Percentiles rank a stretch among this genome's conserved stretches.
Evolutionary conservation across 164 flowering plant genomes (phyloP).

Genomic region (Stephania cephalantha): DNA sequence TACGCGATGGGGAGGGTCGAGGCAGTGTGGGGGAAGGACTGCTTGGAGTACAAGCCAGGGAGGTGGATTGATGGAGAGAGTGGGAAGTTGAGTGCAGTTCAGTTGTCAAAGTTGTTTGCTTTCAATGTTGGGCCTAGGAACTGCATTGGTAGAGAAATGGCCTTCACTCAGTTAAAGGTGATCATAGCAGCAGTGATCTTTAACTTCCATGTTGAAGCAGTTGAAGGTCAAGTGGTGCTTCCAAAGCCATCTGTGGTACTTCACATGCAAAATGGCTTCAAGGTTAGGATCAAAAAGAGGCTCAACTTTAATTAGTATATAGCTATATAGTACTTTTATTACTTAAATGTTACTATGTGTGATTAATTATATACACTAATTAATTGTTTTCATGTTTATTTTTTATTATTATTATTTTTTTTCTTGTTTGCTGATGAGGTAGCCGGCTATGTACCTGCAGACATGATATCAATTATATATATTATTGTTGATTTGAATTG

Average conservation of each 20-base stretch:
- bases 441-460: no score
- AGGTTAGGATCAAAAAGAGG: slow-evolving; percentile 24
- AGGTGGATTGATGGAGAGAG: slow-evolving; percentile 27
- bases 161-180: slow-evolving; percentile 29
- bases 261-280: slow-evolving; percentile 25
- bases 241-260: slow-evolving; percentile 18
- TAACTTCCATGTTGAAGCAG: slow-evolving; percentile 23
- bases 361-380: no score
- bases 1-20: slow-evolving; percentile 35
- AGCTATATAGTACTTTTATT: not conserved
- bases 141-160: slow-evolving; percentile 39
- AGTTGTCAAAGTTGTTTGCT: slow-evolving; percentile 24
- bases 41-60: slow-evolving; percentile 33
- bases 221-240: slow-evolving; percentile 28
- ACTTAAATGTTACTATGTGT: no score
- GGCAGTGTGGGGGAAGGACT: slow-evolving; percentile 36
- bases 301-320: not conserved
- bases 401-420: no score
- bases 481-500: no score
- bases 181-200: slow-evolving; percentile 26
- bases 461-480: no score
- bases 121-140: slow-evolving; percentile 42
- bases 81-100: slow-evolving; percentile 25
- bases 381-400: no score
- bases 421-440: no score